Conservation (phyloP, 768 basidiomycete genomes). For the Boletus subcaerulescens region DNA sequence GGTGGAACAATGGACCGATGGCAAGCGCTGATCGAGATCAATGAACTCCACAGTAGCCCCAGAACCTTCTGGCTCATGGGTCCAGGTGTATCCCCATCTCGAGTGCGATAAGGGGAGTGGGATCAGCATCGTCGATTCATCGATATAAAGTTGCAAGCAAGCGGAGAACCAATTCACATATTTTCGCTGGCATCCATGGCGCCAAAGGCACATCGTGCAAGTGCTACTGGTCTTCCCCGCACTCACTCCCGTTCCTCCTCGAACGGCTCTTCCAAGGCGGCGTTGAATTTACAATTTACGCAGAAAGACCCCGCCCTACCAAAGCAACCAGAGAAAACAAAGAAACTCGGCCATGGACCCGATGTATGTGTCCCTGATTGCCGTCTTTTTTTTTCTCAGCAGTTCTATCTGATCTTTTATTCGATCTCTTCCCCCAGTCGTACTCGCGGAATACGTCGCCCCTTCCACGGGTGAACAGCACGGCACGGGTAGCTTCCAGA, state of each 20-base stretch:
- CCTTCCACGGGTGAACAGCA: conserved; percentile 27
- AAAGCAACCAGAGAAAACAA: conserved; percentile 50
- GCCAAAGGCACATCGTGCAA: conserved; percentile 47
- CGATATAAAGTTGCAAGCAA: conserved; percentile 10
- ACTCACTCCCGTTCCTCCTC: conserved; percentile 66
- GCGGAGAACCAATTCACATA: conserved; percentile 32
- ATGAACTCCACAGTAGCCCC: not conserved
- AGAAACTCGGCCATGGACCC: conserved; percentile 42
- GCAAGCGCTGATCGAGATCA: not conserved
- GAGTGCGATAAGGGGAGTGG: conserved; percentile 13
- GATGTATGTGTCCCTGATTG: conserved; percentile 40
- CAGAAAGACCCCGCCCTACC: conserved; percentile 52
- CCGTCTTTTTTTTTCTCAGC: conserved; percentile 14
- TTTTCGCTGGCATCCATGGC: conserved; percentile 38
- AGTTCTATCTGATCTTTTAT: conserved; percentile 11
- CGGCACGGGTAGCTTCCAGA: conserved; percentile 27
- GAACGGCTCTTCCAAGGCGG: conserved; percentile 49
- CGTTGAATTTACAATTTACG: conserved; percentile 62
- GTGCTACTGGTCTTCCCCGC: conserved; percentile 47
- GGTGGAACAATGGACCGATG: too few relatives aligned
- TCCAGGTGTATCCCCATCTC: not conserved
- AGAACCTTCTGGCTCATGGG: not conserved
- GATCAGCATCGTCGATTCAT: not conserved
- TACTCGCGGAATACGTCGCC: conserved; percentile 27
- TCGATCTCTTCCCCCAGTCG: not conserved